Percentiles rank a stretch among this genome's conserved stretches.
Conservation (phyloP, 306 rosid genomes). For the Cicer judaicum region DNA sequence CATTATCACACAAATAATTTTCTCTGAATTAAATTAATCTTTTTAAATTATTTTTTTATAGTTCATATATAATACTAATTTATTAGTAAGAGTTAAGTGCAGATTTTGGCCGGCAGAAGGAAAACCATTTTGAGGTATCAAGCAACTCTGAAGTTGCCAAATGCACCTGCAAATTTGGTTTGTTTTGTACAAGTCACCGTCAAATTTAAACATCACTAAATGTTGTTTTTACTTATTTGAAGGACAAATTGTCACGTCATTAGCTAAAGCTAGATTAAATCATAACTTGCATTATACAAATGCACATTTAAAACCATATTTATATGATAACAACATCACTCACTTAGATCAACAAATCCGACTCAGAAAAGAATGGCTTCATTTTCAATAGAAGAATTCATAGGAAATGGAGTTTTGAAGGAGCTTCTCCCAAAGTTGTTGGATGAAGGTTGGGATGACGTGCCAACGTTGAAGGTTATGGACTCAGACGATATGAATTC, state of each 20-base stretch:
- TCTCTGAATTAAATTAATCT: too few species aligned
- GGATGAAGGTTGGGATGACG: constrained; percentile 95
- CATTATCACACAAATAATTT: too few species aligned
- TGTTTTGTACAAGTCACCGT: constrained; percentile 4
- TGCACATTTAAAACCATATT: constrained; percentile 14
- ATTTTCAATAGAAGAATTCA: constrained; percentile 69
- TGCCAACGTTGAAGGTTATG: constrained; percentile 87
- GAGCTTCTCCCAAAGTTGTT: constrained; percentile 65
- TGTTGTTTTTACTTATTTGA: neutral
- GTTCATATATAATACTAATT: too few species aligned
- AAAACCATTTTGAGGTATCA: constrained; percentile 4
- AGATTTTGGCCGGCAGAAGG: constrained; percentile 34
- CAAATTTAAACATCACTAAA: neutral
- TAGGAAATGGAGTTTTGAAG: constrained; percentile 74
- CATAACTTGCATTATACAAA: constrained; percentile 19
- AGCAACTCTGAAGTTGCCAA: constrained; percentile 2
- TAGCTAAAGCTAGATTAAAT: constrained; percentile 20
- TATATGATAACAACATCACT: neutral
- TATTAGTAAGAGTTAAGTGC: neutral
- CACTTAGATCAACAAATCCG: constrained; percentile 24
- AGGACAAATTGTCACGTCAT: constrained; percentile 22
- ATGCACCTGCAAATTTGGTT: neutral
- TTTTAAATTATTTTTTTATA: too few species aligned
- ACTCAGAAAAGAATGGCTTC: constrained; percentile 63
- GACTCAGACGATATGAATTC: constrained; percentile 74